Conservation (phyloP, 495 filamentous ascomycete species). For the Eremomyces bilateralis region DNA sequence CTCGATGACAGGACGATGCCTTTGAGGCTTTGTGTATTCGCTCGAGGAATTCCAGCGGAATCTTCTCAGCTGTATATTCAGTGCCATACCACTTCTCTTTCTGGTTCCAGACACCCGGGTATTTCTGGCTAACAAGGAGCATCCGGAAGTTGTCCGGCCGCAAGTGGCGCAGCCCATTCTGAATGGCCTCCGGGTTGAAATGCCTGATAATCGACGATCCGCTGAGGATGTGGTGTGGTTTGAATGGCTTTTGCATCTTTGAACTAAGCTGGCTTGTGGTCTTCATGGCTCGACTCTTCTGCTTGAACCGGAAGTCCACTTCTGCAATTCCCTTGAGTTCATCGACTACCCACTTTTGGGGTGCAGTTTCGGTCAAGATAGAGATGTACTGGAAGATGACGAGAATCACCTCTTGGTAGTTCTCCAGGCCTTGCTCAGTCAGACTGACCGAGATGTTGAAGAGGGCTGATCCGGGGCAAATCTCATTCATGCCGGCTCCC, state of each 20-base stretch:
- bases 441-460: conserved; percentile 64
- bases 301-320: conserved; percentile 83
- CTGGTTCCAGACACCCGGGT: conserved; percentile 63
- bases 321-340: conserved; percentile 78
- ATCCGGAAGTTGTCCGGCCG: conserved; percentile 79
- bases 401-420: conserved; percentile 75
- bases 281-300: conserved; percentile 72
- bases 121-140: conserved; percentile 57
- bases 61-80: conserved; percentile 68
- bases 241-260: conserved; percentile 76
- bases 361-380: conserved; percentile 57
- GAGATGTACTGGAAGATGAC: conserved; percentile 87
- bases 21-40: conserved; percentile 42
- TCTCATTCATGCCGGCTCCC: conserved; percentile 48
- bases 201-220: conserved; percentile 46
- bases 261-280: conserved; percentile 67
- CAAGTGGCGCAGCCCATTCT: conserved; percentile 50
- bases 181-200: conserved; percentile 58
- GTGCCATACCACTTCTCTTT: conserved; percentile 98
- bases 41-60: conserved; percentile 51
- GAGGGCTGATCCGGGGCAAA: conserved; percentile 67
- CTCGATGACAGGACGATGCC: conserved; percentile 32
- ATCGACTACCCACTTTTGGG: conserved; percentile 80
- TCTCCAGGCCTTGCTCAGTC: conserved; percentile 65
- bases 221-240: conserved; percentile 71